Conservation (phyloP, 73 alveolate species). For the Durusdinium trenchii region DNA sequence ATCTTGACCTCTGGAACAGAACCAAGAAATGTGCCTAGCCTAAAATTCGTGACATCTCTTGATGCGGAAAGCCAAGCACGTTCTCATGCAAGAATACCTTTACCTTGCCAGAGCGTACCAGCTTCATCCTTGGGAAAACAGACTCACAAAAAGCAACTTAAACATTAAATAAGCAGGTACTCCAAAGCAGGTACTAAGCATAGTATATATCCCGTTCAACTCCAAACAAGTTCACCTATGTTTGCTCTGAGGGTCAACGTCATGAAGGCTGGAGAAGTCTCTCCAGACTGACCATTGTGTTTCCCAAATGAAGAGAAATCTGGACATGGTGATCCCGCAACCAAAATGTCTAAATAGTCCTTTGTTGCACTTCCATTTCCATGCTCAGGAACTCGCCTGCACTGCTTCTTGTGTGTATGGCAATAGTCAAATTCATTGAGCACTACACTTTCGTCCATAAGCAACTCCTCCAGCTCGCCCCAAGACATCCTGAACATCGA, state of each 20-base stretch:
- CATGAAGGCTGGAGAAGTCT: neutral
- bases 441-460: neutral
- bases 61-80: neutral
- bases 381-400: neutral
- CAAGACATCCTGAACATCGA: neutral
- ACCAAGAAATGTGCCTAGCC: neutral
- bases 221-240: no score
- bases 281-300: neutral
- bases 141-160: neutral
- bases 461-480: neutral
- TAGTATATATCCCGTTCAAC: neutral
- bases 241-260: neutral
- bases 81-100: conserved; percentile 8
- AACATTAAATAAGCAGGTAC: neutral
- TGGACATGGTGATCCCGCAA: neutral
- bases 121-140: neutral
- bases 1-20: no score
- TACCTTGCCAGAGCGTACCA: neutral
- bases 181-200: neutral
- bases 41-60: neutral
- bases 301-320: neutral
- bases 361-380: neutral
- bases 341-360: neutral
- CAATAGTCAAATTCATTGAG: neutral
- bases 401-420: neutral